Percentiles rank a stretch among this genome's conserved stretches.
Conservation (phyloP, 331 rosid species). For the Quercus tomentella region DNA sequence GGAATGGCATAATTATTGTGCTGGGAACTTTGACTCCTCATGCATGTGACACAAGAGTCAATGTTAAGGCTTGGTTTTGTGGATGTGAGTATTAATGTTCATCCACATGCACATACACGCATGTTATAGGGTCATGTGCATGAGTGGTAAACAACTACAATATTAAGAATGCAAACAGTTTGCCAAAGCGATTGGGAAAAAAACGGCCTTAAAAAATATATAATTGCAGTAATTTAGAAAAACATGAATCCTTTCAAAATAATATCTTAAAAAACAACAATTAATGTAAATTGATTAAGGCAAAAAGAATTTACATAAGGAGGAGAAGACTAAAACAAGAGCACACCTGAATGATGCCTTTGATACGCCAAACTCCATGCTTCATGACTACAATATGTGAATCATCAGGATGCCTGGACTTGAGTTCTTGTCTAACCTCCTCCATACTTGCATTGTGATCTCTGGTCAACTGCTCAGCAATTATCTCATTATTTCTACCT, state of each 20-base stretch:
- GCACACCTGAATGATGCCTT: slow-evolving; percentile 69
- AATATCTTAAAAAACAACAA: background rate
- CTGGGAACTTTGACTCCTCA: background rate
- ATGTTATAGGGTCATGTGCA: background rate
- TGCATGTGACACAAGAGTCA: background rate
- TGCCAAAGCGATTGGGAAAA: background rate
- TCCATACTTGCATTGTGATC: slow-evolving; percentile 55
- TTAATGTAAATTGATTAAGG: background rate
- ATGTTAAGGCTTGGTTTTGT: background rate
- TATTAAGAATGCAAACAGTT: background rate
- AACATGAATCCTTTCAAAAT: background rate
- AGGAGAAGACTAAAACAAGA: background rate
- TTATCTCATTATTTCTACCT: slow-evolving; percentile 26
- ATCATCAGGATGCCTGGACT: slow-evolving; percentile 44
- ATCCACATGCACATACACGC: background rate
- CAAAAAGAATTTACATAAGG: background rate
- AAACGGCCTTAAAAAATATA: background rate
- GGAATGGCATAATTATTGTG: background rate
- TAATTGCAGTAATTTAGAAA: background rate
- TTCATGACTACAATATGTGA: slow-evolving; percentile 38
- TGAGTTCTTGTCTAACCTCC: slow-evolving; percentile 52
- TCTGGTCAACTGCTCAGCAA: slow-evolving; percentile 42
- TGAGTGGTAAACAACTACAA: background rate
- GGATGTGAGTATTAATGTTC: background rate
- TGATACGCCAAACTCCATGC: slow-evolving; percentile 53